Evolutionary conservation across 2,329 filamentous ascomycete species (phyloP), one percentile per base, ranked within the genome.

Genomic region (Emmonsiellopsis sp.): DNA sequence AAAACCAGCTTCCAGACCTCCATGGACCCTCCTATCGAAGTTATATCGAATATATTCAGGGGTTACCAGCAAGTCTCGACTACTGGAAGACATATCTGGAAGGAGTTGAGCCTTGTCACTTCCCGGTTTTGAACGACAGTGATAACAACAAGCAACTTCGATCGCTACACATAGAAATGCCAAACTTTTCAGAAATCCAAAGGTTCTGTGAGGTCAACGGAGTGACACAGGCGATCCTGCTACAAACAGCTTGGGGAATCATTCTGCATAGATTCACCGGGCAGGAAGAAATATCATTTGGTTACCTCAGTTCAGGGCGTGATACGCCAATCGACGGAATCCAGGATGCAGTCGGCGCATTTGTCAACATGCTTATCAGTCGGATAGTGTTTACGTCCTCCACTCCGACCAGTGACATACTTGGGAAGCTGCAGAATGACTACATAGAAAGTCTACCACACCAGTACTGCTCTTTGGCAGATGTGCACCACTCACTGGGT

Each of bases 261-360:
- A 62, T 76, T 1, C 56, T 76, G 2, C 67, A 71, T 7, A 68
- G 65, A 36, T 75, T 73, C 50, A 72, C 72, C 3, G 70, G 68
- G 1, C 67, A 65, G 9, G 68, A 75, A 36, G 73, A 76, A 50
- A 66, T 76, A 11, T 65, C 73, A 34, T 78, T 76, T 57, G 75
- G 73, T 0, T 72, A 71, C 55, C 71, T 67, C 1, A 60, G 68
- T 13, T 67, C 65, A 6, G 66, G 69, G 0, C 61, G 68, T 1
- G 67, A 72, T 31, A 64, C 66, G 14, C 62, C 66, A 7, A 62
- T 74, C 21, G 49, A 60, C 9, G 66, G 65, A 2, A 66, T 71
- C 5, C 63, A 68, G 46, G 61, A 65, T 37, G 66, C 69, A n/a
- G 61, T 72, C 32, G 72, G 70, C 6, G 53, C 56, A 14, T 57